Conservation (phyloP, 2,329 filamentous ascomycete genomes). For the Penicillium sp. region DNA sequence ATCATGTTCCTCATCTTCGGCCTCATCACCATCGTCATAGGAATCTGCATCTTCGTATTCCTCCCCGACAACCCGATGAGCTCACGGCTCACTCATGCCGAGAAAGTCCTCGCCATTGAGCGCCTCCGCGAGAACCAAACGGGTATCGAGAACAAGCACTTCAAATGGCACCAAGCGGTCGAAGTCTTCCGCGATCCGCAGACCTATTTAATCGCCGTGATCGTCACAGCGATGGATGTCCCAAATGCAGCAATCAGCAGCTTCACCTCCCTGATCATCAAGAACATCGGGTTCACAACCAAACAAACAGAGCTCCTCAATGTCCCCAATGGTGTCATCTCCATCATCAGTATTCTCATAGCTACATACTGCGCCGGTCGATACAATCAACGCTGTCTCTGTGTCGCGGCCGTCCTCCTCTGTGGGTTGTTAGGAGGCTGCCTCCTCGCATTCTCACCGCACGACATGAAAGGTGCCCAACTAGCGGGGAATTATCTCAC, state of each 20-base stretch:
- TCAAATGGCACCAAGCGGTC: slow-evolving; percentile 47
- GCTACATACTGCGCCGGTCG: slow-evolving; percentile 38
- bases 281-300: slow-evolving; percentile 44
- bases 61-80: slow-evolving; percentile 45
- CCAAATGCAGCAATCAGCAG: slow-evolving; percentile 45
- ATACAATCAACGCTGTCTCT: slow-evolving; percentile 40
- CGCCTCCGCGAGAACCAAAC: slow-evolving; percentile 48
- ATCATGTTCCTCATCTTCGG: slow-evolving; percentile 51
- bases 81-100: slow-evolving; percentile 35
- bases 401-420: slow-evolving; percentile 39
- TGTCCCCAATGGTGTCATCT: slow-evolving; percentile 43
- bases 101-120: slow-evolving; percentile 40
- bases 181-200: slow-evolving; percentile 48
- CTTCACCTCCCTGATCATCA: slow-evolving; percentile 43
- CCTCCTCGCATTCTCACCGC: slow-evolving; percentile 40
- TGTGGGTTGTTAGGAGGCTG: slow-evolving; percentile 45
- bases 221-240: slow-evolving; percentile 36
- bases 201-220: slow-evolving; percentile 41
- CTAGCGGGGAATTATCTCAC: slow-evolving; percentile 45
- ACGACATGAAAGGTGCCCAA: slow-evolving; percentile 37
- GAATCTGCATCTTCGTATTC: slow-evolving; percentile 38
- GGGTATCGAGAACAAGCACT: slow-evolving; percentile 52
- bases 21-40: slow-evolving; percentile 41
- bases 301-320: slow-evolving; percentile 45
- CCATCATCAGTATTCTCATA: slow-evolving; percentile 38